phyloP scores from a whole-genome alignment of 2,329 filamentous ascomycete species.

The Coleophoma crateriformis region DNA sequence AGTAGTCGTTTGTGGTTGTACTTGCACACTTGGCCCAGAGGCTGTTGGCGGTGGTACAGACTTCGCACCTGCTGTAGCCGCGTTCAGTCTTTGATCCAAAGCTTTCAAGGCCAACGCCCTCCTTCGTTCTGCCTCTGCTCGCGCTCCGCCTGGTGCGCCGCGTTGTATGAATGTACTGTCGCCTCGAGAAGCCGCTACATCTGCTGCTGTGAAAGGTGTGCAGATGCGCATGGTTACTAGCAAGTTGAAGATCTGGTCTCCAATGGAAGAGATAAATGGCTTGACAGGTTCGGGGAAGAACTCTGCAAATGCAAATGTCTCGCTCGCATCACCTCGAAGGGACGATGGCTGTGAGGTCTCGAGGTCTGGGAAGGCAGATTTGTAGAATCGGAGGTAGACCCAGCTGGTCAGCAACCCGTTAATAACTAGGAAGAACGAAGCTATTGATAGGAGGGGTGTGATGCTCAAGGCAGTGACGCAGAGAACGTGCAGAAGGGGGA shows the following conservation, averaged over 20 bases:
- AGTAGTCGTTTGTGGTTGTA: conserved; percentile 47
- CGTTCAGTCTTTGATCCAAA: conserved; percentile 83
- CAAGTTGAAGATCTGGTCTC: conserved; percentile 67
- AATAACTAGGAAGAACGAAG: conserved; percentile 72
- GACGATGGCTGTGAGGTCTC: conserved; percentile 54
- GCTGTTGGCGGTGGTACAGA: conserved; percentile 29
- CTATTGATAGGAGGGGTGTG: conserved; percentile 55
- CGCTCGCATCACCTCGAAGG: conserved; percentile 85
- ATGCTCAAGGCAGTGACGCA: conserved; percentile 65
- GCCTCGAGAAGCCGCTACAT: conserved; percentile 70
- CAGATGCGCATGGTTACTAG: conserved; percentile 74
- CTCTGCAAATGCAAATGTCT: conserved; percentile 92
- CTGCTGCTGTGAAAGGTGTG: conserved; percentile 78
- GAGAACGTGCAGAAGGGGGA: conserved; percentile 69
- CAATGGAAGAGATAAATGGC: conserved; percentile 67
- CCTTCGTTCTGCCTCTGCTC: conserved; percentile 87
- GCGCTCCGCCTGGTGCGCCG: conserved; percentile 59
- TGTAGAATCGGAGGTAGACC: conserved; percentile 96
- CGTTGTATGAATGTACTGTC: conserved; percentile 52
- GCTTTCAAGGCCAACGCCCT: conserved; percentile 86
- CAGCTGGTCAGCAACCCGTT: conserved; percentile 84
- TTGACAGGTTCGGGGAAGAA: conserved; percentile 89
- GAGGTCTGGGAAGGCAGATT: conserved; percentile 65
- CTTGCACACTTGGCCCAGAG: conserved; percentile 49
- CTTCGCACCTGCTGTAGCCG: conserved; percentile 55